phyloP scores from a whole-genome alignment of 306 rosid genomes.

The Astragalus glycyphyllos region DNA sequence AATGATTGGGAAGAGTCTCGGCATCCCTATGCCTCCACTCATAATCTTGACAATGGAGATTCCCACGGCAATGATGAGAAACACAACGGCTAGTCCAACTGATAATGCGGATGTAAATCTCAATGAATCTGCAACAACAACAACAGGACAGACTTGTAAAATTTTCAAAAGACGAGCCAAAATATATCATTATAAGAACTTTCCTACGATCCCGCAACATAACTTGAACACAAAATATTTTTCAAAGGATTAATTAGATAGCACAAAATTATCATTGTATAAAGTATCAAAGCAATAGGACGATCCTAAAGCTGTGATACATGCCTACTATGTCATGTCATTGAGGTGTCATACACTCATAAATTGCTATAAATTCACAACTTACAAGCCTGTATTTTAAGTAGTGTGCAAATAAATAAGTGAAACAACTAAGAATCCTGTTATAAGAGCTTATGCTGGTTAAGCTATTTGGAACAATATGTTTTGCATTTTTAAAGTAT shows the following conservation, averaged over 20 bases:
- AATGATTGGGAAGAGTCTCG: slow-evolving; percentile 68
- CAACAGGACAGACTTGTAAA: slow-evolving; percentile 34
- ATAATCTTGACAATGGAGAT: slow-evolving; percentile 69
- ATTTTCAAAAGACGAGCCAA: background rate
- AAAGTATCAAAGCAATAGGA: background rate
- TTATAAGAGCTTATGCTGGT: too few species aligned
- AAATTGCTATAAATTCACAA: too few species aligned
- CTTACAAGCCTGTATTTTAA: too few species aligned
- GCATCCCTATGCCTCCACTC: slow-evolving; percentile 72
- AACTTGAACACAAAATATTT: slow-evolving; percentile 5
- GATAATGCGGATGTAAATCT: slow-evolving; percentile 83
- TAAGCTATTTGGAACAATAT: background rate
- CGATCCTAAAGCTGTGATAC: too few species aligned
- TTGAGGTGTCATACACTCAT: too few species aligned
- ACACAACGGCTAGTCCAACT: slow-evolving; percentile 73
- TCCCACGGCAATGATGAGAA: slow-evolving; percentile 83
- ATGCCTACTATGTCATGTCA: too few species aligned
- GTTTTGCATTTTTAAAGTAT: background rate
- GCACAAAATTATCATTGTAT: background rate
- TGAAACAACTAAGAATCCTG: too few species aligned
- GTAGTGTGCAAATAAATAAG: background rate
- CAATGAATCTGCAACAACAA: slow-evolving; percentile 78
- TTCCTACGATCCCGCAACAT: slow-evolving; percentile 31
- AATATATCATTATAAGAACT: background rate
- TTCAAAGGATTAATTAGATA: background rate